A percentile compares a stretch with the other conserved stretches of the same genome.
These are phyloP conservation scores for Colletotrichum sp. DNA, from an alignment of 2,329 filamentous ascomycete species.

Conservation along the genomic window DNA sequence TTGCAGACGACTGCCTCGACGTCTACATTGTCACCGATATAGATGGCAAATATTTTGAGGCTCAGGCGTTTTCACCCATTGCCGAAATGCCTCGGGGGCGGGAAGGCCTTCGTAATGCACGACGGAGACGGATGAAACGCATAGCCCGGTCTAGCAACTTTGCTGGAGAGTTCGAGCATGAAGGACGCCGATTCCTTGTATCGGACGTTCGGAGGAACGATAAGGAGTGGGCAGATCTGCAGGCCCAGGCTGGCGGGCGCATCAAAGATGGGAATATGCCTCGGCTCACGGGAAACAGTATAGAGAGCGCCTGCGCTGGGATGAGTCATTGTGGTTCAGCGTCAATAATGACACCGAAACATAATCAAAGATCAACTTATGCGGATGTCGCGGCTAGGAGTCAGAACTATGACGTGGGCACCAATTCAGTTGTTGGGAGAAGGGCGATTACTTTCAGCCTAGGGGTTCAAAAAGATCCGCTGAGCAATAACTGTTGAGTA, in stretches of 20 bases:
- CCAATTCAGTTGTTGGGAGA: background rate
- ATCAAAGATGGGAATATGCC: background rate
- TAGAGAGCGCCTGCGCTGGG: background rate
- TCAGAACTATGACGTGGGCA: background rate
- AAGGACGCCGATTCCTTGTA: background rate
- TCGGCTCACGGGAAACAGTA: too few species aligned
- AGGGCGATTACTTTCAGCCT: background rate
- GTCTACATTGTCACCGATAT: background rate
- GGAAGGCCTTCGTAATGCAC: background rate
- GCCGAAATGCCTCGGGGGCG: background rate
- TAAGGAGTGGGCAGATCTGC: background rate
- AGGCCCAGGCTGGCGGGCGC: background rate
- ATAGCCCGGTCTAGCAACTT: background rate
- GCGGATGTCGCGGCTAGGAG: background rate
- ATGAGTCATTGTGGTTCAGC: background rate
- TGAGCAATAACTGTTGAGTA: background rate
- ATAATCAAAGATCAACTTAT: background rate
- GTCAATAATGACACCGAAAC: too few species aligned
- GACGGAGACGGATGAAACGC: background rate
- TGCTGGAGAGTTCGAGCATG: background rate
- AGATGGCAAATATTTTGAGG: background rate
- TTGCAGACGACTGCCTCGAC: background rate
- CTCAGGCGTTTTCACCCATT: background rate
- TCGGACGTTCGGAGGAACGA: background rate
- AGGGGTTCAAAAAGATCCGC: background rate